A percentile compares a stretch with the other conserved stretches of the same genome.
These are phyloP conservation scores for Bocquillonia castaneifolia DNA, from an alignment of 441 rosid species.

Conservation along the genomic window DNA sequence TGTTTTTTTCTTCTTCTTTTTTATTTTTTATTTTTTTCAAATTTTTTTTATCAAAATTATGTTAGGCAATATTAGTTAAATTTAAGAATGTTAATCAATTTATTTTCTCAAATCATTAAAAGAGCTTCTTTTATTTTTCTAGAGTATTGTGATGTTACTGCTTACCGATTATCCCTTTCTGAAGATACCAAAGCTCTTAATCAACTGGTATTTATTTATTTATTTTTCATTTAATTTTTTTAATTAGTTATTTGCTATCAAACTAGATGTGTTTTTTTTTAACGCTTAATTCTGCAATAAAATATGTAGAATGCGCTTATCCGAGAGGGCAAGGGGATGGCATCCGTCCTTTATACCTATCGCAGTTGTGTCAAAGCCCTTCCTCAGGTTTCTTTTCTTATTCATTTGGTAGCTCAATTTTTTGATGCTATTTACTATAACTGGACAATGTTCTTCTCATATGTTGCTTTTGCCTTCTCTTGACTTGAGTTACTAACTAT, in stretches of 20 bases:
- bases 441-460: not conserved
- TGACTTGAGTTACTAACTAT: not conserved
- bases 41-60: too few relatives aligned
- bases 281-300: slow-evolving; percentile 16
- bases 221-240: not conserved
- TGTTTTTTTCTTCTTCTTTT: not conserved
- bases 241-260: slow-evolving; percentile 2
- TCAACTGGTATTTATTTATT: slow-evolving; percentile 62
- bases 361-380: slow-evolving; percentile 99
- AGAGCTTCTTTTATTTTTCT: slow-evolving; percentile 13
- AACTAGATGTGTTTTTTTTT: slow-evolving; percentile 15
- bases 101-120: too few relatives aligned
- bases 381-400: slow-evolving; percentile 71
- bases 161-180: slow-evolving; percentile 83
- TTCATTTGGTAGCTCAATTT: too few relatives aligned
- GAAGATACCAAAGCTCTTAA: slow-evolving; percentile 98
- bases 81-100: too few relatives aligned
- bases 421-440: not conserved
- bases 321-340: slow-evolving; percentile 97
- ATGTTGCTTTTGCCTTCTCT: not conserved
- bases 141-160: slow-evolving; percentile 94
- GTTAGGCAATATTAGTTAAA: too few relatives aligned
- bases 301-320: slow-evolving; percentile 70
- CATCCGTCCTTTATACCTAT: slow-evolving; percentile 91
- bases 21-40: not conserved